These are phyloP conservation scores for Metschnikowia orientalis DNA, from an alignment of 805 yeast genomes.

Conservation along the genomic window DNA sequence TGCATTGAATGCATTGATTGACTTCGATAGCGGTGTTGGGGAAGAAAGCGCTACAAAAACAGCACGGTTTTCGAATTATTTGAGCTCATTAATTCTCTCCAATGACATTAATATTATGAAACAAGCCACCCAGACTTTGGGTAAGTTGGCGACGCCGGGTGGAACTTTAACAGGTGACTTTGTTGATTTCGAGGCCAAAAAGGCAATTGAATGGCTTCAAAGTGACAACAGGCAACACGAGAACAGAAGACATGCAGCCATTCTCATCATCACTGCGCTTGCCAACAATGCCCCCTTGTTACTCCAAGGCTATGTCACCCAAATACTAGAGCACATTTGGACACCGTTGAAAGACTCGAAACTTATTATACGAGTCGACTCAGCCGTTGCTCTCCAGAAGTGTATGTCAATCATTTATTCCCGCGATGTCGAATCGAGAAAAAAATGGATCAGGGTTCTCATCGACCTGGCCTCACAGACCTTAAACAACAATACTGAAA, in stretches of 20 bases:
- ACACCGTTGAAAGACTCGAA: constrained; percentile 79
- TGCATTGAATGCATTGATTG: constrained; percentile 84
- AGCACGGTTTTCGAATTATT: constrained; percentile 85
- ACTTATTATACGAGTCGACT: constrained; percentile 68
- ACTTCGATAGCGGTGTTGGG: constrained; percentile 67
- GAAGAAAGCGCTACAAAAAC: constrained; percentile 86
- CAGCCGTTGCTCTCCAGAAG: constrained; percentile 74
- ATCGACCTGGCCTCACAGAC: constrained; percentile 65
- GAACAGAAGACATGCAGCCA: constrained; percentile 84
- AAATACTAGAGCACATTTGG: constrained; percentile 82
- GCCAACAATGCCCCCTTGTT: constrained; percentile 86
- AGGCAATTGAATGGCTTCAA: constrained; percentile 87
- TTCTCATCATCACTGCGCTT: constrained; percentile 73
- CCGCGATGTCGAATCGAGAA: constrained; percentile 66
- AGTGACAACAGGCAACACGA: constrained; percentile 73
- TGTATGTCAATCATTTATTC: constrained; percentile 77
- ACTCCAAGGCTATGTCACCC: constrained; percentile 70
- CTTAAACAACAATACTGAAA: constrained; percentile 29
- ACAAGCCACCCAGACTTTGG: constrained; percentile 81
- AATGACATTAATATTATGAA: constrained; percentile 82
- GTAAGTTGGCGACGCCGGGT: constrained; percentile 84
- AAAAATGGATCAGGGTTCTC: constrained; percentile 70
- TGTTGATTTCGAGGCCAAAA: constrained; percentile 86
- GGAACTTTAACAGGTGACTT: constrained; percentile 87
- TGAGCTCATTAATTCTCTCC: constrained; percentile 74